A percentile compares a stretch with the other conserved stretches of the same genome.
These are phyloP conservation scores for Pythium pyrilobum DNA, from an alignment of 352 stramenopile genomes.

Conservation along the genomic window DNA sequence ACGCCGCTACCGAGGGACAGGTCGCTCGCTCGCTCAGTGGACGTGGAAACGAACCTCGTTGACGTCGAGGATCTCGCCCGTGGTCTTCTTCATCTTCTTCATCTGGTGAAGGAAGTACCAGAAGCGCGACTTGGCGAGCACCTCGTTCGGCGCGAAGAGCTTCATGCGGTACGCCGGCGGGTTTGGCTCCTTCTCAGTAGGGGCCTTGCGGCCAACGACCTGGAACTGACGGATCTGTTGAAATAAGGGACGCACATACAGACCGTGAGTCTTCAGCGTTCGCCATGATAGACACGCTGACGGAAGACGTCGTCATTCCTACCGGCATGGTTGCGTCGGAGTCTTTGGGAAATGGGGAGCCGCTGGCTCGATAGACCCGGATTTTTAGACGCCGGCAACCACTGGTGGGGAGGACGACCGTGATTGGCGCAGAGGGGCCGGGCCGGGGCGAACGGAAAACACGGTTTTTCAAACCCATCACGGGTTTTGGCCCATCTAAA, in stretches of 20 bases:
- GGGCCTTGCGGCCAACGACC: conserved; percentile 98
- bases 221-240: conserved; percentile 97
- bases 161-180: conserved; percentile 99
- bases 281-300: neutral
- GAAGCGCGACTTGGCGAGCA: conserved; percentile 99
- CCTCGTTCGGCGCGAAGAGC: conserved; percentile 94
- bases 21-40: neutral
- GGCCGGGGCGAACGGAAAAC: neutral
- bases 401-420: neutral
- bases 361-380: neutral
- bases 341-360: conserved; percentile 19
- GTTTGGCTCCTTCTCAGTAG: conserved; percentile 97
- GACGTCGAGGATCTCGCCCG: conserved; percentile 98
- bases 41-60: conserved; percentile 89
- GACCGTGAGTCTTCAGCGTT: neutral
- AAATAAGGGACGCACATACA: neutral
- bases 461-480: neutral
- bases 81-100: conserved; percentile 99
- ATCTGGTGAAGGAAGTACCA: conserved; percentile 99
- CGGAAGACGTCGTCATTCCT: neutral
- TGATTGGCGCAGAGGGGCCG: conserved; percentile 7
- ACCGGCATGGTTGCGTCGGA: conserved; percentile 24
- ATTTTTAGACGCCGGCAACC: neutral
- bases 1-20: no score
- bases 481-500: neutral